Percentiles rank a stretch among this genome's conserved stretches.
These are phyloP conservation scores for Eutrema yunnanense DNA, from an alignment of 345 rosid genomes.

Conservation along the genomic window DNA sequence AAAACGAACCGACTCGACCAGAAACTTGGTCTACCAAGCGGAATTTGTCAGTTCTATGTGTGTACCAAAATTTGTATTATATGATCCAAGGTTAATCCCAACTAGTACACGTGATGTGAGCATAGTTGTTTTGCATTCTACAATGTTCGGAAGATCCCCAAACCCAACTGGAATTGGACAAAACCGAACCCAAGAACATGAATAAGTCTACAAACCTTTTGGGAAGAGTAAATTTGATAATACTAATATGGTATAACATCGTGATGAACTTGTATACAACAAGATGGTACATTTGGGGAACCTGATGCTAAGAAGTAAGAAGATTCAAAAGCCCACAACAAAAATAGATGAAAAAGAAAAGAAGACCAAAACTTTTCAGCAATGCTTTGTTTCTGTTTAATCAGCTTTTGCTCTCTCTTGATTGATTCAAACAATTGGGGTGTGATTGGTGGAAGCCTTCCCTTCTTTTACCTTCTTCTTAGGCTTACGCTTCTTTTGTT, in stretches of 20 bases:
- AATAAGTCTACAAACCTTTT: background rate
- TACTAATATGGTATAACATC: background rate
- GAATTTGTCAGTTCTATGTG: background rate
- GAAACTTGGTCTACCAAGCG: background rate
- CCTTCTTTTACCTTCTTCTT: constrained; percentile 47
- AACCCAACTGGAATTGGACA: background rate
- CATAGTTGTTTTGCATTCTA: background rate
- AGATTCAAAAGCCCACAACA: background rate
- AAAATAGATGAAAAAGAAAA: background rate
- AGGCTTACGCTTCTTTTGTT: constrained; percentile 63
- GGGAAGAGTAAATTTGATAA: background rate
- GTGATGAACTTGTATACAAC: constrained; percentile 13
- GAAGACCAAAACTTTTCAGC: constrained; percentile 13
- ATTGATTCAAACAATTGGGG: background rate
- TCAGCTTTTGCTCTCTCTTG: background rate
- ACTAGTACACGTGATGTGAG: background rate
- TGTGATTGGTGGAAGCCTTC: background rate
- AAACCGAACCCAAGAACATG: background rate
- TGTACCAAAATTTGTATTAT: background rate
- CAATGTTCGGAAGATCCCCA: background rate
- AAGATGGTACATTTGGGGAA: constrained; percentile 2
- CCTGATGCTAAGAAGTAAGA: background rate
- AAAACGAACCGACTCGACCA: background rate
- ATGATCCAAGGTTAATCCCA: background rate
- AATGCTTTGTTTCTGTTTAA: background rate